Conservation (phyloP, 768 basidiomycete genomes). For the Suillus subalutaceus region DNA sequence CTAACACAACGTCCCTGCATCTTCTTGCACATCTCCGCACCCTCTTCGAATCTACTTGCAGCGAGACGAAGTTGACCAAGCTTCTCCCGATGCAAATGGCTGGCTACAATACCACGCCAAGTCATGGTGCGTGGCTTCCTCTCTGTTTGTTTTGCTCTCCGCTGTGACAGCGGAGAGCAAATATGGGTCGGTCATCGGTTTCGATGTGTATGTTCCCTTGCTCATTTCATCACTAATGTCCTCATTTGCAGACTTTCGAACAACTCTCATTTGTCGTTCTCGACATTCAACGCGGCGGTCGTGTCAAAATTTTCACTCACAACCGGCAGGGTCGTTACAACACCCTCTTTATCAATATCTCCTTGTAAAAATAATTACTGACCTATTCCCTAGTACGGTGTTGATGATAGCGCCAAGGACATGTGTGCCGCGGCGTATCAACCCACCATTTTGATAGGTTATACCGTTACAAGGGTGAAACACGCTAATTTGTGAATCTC, state of each 20-base stretch:
- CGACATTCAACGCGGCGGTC: too few species aligned
- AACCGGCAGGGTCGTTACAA: too few species aligned
- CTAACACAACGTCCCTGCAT: background rate
- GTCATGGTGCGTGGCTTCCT: background rate
- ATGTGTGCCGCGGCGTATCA: too few species aligned
- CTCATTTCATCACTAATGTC: background rate
- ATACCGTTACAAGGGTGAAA: too few species aligned
- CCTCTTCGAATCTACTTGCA: background rate
- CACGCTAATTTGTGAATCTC: too few species aligned
- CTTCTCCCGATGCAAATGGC: background rate
- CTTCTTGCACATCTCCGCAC: too few species aligned
- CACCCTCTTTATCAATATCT: too few species aligned
- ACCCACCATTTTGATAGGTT: too few species aligned
- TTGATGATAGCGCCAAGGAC: too few species aligned
- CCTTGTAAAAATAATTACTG: too few species aligned
- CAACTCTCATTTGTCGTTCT: background rate
- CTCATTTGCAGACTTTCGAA: background rate
- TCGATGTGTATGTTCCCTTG: background rate
- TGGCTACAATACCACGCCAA: background rate
- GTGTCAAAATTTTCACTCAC: too few species aligned
- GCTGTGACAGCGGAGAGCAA: background rate
- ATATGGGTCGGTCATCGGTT: background rate
- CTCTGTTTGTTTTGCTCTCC: background rate
- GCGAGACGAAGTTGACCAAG: background rate
- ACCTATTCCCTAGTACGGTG: too few species aligned